Evolutionary conservation across 2,329 filamentous ascomycete species (phyloP), one percentile per base, ranked within the genome.

Genomic region (Incumbomyces lentus): DNA sequence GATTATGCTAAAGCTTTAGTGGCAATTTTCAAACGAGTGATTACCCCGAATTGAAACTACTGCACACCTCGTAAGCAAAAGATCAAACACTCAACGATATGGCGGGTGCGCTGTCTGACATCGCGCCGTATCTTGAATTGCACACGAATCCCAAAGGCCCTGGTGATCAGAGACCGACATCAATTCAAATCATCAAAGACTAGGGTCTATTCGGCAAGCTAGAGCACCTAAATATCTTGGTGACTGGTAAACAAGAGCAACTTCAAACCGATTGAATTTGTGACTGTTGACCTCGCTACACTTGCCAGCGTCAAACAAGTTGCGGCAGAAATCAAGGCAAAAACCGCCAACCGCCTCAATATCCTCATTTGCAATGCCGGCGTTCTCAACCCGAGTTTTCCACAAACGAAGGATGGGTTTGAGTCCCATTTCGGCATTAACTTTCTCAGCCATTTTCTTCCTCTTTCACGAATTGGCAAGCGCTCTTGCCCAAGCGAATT

Each of bases 401-500:
- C 42, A 11, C 33, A 46, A 10, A 74, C 69, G 1, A 52, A 52
- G 17, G 71, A 75, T 50, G 71, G 70, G 18, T 68, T 68, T 52
- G 74, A 79, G 52, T 56, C 57, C 0, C 73, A 78, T 47, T 71
- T 78, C 49, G 74, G 67, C 30, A 70, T 66, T 6, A 77, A 78
- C 55, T 68, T 78, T 54, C 59, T 79, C 1, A 66, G 61, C 7
- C 71, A 76, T 52, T 78, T 78, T n/a, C 60, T 64, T 77, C 0
- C 64, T 78, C 12, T 71, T 74, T 49, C 63, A 73, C 19, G 56
- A 78, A 6, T 57, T 75, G 0, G 52, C 62, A 0, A 63, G 64
- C 3, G 53, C 64, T 1, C 66, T 63, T 0, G 58, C 66, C 0
- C 47, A 51, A 0, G 31, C 31, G n/a, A 33, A n/a, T 33, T n/a